Conservation (phyloP, 2,329 filamentous ascomycete species). For the Fusarium pseudoanthophilum region DNA sequence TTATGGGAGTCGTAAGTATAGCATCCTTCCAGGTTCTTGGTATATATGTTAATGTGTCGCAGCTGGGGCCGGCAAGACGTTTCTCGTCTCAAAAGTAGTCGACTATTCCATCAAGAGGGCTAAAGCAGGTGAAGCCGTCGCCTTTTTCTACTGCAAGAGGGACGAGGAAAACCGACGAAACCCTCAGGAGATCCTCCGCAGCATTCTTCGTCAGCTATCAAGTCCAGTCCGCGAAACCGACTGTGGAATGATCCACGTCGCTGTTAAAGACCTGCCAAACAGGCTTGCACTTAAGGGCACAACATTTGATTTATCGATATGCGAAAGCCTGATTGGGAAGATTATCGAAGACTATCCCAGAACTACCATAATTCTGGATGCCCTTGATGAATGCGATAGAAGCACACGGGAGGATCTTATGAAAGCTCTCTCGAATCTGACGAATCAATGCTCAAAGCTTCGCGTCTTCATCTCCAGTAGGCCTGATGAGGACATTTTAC, state of each 20-base stretch:
- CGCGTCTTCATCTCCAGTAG: fast-evolving
- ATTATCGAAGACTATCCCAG: fast-evolving
- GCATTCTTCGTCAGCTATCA: not conserved
- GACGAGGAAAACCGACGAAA: fast-evolving
- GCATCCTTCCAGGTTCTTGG: fast-evolving
- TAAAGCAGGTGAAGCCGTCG: fast-evolving
- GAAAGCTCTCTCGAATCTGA: fast-evolving
- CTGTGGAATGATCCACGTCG: fast-evolving
- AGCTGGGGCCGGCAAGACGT: fast-evolving
- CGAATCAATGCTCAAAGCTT: fast-evolving
- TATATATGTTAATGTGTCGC: not conserved
- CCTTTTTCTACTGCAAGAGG: not conserved
- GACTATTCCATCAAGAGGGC: fast-evolving
- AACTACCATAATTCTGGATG: fast-evolving
- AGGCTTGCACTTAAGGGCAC: fast-evolving
- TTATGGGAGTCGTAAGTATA: fast-evolving
- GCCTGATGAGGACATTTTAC: fast-evolving
- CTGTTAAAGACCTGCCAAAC: fast-evolving
- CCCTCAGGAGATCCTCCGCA: fast-evolving
- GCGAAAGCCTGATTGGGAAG: fast-evolving
- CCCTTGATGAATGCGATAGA: not conserved
- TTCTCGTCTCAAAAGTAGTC: fast-evolving
- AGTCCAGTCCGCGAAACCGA: fast-evolving
- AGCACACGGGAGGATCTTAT: not conserved
- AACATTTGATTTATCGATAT: fast-evolving